Conservation (phyloP, 371 early-diverging fungal genomes). For the Mortierella sp. region DNA sequence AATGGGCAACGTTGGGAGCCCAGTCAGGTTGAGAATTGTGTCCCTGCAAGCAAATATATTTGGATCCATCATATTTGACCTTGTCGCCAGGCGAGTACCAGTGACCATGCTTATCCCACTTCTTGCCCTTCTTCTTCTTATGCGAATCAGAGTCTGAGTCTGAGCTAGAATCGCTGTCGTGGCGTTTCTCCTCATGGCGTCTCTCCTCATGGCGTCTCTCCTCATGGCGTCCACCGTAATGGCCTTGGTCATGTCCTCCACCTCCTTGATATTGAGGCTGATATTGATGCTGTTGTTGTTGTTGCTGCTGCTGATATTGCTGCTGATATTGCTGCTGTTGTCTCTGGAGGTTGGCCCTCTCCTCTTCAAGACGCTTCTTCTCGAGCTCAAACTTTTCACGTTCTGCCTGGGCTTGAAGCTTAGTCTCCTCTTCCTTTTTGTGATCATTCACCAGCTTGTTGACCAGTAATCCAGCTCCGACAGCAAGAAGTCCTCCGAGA, state of each 20-base stretch:
- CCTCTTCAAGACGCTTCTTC: constrained; percentile 51
- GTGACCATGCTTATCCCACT: constrained; percentile 68
- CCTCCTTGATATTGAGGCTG: constrained; percentile 18
- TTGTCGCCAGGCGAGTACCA: constrained; percentile 68
- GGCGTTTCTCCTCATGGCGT: constrained; percentile 18
- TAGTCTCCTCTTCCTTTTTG: constrained; percentile 54
- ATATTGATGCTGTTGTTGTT: not conserved
- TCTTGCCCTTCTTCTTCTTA: constrained; percentile 39
- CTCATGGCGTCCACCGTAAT: constrained; percentile 16
- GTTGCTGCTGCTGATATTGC: constrained; percentile 40
- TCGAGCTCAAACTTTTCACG: constrained; percentile 56
- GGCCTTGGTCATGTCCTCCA: constrained; percentile 5
- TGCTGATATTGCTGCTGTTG: constrained; percentile 24
- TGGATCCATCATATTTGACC: constrained; percentile 65
- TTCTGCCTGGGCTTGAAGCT: constrained; percentile 45
- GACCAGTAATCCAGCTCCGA: constrained; percentile 67
- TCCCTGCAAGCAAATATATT: constrained; percentile 69
- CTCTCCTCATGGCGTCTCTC: constrained; percentile 17
- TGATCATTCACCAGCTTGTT: constrained; percentile 64
- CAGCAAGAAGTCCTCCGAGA: constrained; percentile 62
- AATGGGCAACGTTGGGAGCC: constrained; percentile 65
- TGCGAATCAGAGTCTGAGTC: constrained; percentile 13
- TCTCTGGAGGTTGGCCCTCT: constrained; percentile 37
- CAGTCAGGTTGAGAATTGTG: constrained; percentile 70
- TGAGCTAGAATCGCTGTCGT: constrained; percentile 23